Evolutionary conservation across 2,329 filamentous ascomycete species (phyloP), one percentile per base, ranked within the genome.

Genomic region (Didymella lethalis): DNA sequence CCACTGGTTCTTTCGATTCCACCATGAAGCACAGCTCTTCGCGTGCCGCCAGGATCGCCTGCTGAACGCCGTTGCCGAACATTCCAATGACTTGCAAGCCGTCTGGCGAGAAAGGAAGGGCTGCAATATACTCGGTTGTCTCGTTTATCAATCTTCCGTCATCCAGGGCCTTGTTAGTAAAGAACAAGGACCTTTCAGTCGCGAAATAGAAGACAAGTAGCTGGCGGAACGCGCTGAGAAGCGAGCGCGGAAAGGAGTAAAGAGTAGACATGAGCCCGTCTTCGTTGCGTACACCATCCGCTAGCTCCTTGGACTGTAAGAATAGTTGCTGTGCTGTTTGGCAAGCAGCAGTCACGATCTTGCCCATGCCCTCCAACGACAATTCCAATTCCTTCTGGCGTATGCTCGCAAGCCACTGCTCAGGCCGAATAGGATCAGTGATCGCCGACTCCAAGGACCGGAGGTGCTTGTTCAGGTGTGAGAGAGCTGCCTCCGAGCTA

Each of bases 11-110:
- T 10, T 53, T 18, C 1, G 66, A 57, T 3, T 57, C 65, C 6
- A 60, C 66, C 73, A 76, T 75, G 0, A 52, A 20, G 48, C 72
- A 73, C 6, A 76, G 54, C n/a, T 72, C 64, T 11, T 52, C 58
- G 2, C 73, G 66, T 12, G 67, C 63, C 16, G 32, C 28, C 2
- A 38, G 26, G 8, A 75, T 11, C 3, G 62, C 64, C 1, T 31
- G 36, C 12, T 57, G 53, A 14, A 59, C 65, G 14, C 59, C 63
- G 0, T 65, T 57, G 8, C 56, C 55, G 31, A 75, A 75, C 0
- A 47, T 43, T 38, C 59, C 45, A 11, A 76, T 32, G 2, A 68
- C 65, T 4, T 57, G 52, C 7, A 70, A 49, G 3, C 67, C 67
- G 12, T 18, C 18, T 2, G 58, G 31, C 2, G 57, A 59, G 32